Evolutionary conservation across 345 rosid species (phyloP).

Genomic region (Anacardium occidentale): DNA sequence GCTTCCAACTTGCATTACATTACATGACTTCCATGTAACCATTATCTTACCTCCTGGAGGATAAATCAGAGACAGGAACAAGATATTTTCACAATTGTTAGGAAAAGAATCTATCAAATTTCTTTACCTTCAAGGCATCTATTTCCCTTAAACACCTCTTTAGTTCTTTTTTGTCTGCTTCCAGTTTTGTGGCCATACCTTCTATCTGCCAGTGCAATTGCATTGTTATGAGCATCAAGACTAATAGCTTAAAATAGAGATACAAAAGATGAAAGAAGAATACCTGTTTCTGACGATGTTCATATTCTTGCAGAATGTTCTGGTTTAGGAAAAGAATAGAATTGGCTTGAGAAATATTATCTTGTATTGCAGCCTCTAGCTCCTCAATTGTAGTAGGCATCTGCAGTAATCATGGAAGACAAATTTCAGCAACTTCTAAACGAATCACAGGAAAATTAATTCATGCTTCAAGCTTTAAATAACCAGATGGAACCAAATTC

Average conservation of each 20-base stretch:
- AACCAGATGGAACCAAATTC: neutral
- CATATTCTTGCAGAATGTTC: conserved; percentile 77
- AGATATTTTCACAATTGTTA: neutral
- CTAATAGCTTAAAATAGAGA: neutral
- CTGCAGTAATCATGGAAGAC: conserved; percentile 25
- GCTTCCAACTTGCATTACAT: neutral
- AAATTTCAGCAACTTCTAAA: neutral
- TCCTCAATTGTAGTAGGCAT: conserved; percentile 88
- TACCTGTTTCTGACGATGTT: conserved; percentile 70
- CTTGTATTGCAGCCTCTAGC: conserved; percentile 87
- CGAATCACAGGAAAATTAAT: neutral
- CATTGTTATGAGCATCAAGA: conserved; percentile 15
- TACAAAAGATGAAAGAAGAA: conserved; percentile 15
- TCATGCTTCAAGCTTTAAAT: neutral
- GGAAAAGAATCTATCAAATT: conserved; percentile 3
- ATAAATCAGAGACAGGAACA: neutral
- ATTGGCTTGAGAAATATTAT: conserved; percentile 75
- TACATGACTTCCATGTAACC: neutral
- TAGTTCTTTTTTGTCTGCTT: conserved; percentile 60
- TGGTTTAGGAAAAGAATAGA: conserved; percentile 78
- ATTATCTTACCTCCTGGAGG: neutral
- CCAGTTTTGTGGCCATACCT: conserved; percentile 49
- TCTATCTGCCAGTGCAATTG: conserved; percentile 47
- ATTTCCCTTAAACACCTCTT: conserved; percentile 60
- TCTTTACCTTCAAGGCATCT: conserved; percentile 59